phyloP scores from a whole-genome alignment of 257 asterid genomes.

The Sherardia arvensis region DNA sequence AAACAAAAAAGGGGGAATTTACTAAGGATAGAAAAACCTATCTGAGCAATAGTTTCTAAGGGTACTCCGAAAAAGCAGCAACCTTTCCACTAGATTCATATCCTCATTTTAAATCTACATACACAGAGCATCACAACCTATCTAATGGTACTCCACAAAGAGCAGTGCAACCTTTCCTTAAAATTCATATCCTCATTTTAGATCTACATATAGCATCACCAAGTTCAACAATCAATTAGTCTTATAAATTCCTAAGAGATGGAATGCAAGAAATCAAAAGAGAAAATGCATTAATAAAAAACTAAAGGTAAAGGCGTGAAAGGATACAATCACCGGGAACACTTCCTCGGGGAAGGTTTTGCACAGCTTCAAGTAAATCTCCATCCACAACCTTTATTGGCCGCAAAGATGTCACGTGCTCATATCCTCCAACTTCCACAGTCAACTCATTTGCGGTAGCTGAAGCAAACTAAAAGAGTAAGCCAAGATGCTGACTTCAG shows the following conservation, averaged over 20 bases:
- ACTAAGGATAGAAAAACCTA: not conserved
- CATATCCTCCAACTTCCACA: constrained; percentile 91
- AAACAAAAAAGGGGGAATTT: not conserved
- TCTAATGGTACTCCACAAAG: not conserved
- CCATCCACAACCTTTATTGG: constrained; percentile 80
- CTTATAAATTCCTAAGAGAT: not conserved
- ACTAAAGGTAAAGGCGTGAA: not conserved
- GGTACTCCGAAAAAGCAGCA: no score
- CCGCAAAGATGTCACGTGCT: constrained; percentile 68
- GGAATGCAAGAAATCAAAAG: not conserved
- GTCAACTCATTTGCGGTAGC: constrained; percentile 75
- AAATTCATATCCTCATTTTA: not conserved
- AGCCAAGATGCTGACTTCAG: not conserved
- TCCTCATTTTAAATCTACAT: no score
- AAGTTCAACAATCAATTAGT: not conserved
- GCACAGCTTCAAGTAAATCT: constrained; percentile 57
- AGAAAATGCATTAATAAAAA: constrained; percentile 1
- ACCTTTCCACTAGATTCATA: no score
- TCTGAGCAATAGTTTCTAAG: no score
- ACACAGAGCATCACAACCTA: no score
- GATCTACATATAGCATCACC: not conserved
- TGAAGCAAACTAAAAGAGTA: constrained; percentile 31
- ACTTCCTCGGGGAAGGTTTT: constrained; percentile 74
- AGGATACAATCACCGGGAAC: constrained; percentile 91
- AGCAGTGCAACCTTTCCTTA: not conserved